phyloP scores from a whole-genome alignment of 805 yeast genomes.

The Sungouiella thailandica region DNA sequence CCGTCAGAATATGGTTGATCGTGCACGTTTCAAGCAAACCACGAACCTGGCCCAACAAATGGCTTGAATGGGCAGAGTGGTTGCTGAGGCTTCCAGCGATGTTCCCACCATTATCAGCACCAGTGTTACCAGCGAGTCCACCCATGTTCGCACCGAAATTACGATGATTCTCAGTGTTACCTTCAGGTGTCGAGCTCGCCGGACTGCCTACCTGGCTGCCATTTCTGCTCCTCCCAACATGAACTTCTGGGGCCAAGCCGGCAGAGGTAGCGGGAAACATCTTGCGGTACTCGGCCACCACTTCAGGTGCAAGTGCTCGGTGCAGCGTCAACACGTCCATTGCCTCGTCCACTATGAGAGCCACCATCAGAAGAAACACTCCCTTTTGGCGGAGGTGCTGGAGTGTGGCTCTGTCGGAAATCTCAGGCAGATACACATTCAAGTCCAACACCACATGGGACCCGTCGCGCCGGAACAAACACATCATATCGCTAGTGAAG shows the following conservation, averaged over 20 bases:
- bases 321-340: conserved; percentile 16
- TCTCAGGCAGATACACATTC: conserved; percentile 7
- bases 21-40: not conserved
- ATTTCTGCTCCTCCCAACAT: no score
- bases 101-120: no score
- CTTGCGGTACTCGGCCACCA: conserved; percentile 9
- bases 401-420: conserved; percentile 15
- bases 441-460: conserved; percentile 11
- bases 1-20: not conserved
- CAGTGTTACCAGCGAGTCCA: conserved; percentile 8
- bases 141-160: no score
- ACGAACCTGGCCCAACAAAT: not conserved
- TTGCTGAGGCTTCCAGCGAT: no score
- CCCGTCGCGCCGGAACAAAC: conserved; percentile 13
- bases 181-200: no score
- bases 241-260: no score
- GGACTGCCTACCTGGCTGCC: no score
- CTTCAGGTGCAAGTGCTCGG: conserved; percentile 7
- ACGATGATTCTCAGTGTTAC: no score
- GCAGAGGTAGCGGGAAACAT: conserved; percentile 24
- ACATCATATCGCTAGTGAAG: conserved; percentile 22
- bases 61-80: no score
- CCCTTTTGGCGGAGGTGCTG: conserved; percentile 20
- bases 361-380: conserved; percentile 25
- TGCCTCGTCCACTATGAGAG: conserved; percentile 28